Percentiles rank a stretch among this genome's conserved stretches.
These are phyloP conservation scores for Blastobotrys persicus DNA, from an alignment of 1,139 yeast genomes.

Conservation along the genomic window DNA sequence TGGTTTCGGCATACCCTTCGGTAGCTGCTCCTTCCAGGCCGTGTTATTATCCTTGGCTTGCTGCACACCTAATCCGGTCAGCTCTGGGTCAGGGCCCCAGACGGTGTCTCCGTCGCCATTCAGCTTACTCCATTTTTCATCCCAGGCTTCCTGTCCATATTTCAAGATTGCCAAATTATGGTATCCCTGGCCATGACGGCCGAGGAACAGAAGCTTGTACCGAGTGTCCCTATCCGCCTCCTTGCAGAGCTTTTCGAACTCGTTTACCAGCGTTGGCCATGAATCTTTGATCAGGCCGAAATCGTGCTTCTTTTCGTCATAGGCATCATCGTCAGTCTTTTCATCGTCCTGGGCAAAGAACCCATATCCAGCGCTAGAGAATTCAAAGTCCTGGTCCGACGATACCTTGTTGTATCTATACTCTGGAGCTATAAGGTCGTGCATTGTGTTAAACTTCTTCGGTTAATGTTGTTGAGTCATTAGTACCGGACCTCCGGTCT, in stretches of 20 bases:
- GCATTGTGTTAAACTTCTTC: conserved; percentile 1
- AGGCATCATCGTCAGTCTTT: conserved; percentile 47
- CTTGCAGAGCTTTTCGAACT: conserved; percentile 42
- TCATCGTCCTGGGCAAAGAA: conserved; percentile 51
- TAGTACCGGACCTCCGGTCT: not conserved
- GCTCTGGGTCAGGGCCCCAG: conserved; percentile 68
- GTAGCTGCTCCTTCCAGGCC: conserved; percentile 46
- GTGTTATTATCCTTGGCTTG: conserved; percentile 47
- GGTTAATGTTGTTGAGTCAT: not conserved
- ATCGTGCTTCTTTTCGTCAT: conserved; percentile 47
- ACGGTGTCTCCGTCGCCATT: conserved; percentile 52
- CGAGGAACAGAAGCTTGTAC: conserved; percentile 59
- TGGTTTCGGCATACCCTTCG: conserved; percentile 54
- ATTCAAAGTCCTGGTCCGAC: conserved; percentile 13
- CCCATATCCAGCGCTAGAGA: conserved; percentile 35
- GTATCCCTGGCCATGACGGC: conserved; percentile 78
- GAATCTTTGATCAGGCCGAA: conserved; percentile 46
- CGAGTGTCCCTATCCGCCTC: conserved; percentile 38
- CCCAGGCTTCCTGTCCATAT: conserved; percentile 61
- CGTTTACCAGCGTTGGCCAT: conserved; percentile 46
- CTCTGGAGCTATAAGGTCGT: conserved; percentile 2
- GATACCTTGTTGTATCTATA: conserved; percentile 5
- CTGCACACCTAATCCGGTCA: conserved; percentile 58
- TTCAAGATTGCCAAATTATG: conserved; percentile 61
- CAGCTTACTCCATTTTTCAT: conserved; percentile 41